Percentiles rank a stretch among this genome's conserved stretches.
phyloP scores from a whole-genome alignment of 352 stramenopile species.

The Peronospora tabacina region DNA sequence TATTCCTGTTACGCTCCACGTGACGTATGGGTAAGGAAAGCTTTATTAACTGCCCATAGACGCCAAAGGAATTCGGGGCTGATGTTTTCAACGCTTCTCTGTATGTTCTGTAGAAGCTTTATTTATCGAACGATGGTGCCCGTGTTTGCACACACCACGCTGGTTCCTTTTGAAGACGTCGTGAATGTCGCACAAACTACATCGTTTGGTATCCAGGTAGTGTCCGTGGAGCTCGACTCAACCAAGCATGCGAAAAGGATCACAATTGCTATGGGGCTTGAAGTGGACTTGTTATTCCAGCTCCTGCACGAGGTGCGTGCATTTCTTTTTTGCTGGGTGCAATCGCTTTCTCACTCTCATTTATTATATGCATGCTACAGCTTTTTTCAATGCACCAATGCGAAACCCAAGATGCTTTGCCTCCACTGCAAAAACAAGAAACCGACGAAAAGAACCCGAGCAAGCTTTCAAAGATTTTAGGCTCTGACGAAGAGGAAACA shows the following conservation, averaged over 20 bases:
- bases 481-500: slow-evolving; percentile 49
- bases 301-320: slow-evolving; percentile 48
- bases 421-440: slow-evolving; percentile 28
- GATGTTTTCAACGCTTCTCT: background rate
- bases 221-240: slow-evolving; percentile 40
- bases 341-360: background rate
- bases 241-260: slow-evolving; percentile 40
- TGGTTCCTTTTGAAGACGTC: slow-evolving; percentile 55
- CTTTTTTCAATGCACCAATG: slow-evolving; percentile 53
- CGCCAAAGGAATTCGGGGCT: background rate
- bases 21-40: slow-evolving; percentile 57
- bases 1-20: slow-evolving; percentile 56
- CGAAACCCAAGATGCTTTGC: slow-evolving; percentile 16
- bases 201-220: slow-evolving; percentile 58
- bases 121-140: slow-evolving; percentile 75
- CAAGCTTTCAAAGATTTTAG: slow-evolving; percentile 50
- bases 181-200: slow-evolving; percentile 44
- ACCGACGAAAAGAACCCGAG: slow-evolving; percentile 35
- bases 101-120: slow-evolving; percentile 28
- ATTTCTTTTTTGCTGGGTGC: background rate
- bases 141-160: slow-evolving; percentile 57
- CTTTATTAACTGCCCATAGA: background rate
- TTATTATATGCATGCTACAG: slow-evolving; percentile 16
- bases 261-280: slow-evolving; percentile 68
- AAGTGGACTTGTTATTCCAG: slow-evolving; percentile 70